phyloP scores from a whole-genome alignment of 352 stramenopile genomes.

The Nothophytophthora sp. region DNA sequence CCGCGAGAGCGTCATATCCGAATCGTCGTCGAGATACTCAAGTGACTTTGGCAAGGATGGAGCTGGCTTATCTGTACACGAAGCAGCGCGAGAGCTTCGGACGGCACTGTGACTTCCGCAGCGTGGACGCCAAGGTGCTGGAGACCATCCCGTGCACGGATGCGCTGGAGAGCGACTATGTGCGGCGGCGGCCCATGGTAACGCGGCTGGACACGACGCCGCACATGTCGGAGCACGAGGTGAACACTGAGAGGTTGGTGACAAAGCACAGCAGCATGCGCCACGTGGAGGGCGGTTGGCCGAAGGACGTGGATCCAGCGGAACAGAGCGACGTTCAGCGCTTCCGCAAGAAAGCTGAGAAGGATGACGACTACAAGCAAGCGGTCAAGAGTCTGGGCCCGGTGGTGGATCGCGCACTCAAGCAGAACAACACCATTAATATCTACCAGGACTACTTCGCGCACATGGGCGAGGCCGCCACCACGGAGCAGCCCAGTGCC shows the following conservation, averaged over 20 bases:
- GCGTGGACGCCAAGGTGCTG: slow-evolving; percentile 89
- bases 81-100: slow-evolving; percentile 94
- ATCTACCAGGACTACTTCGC: slow-evolving; percentile 98
- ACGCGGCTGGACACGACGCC: slow-evolving; percentile 89
- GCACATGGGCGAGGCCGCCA: slow-evolving; percentile 90
- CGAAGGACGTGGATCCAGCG: slow-evolving; percentile 97
- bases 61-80: slow-evolving; percentile 91
- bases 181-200: slow-evolving; percentile 86
- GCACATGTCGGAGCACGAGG: slow-evolving; percentile 92
- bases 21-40: slow-evolving; percentile 8
- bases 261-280: slow-evolving; percentile 94
- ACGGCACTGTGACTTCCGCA: slow-evolving; percentile 91
- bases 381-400: slow-evolving; percentile 93
- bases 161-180: slow-evolving; percentile 90
- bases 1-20: slow-evolving; percentile 17
- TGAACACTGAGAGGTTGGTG: slow-evolving; percentile 94
- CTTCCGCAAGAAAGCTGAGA: slow-evolving; percentile 98
- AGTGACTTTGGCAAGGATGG: slow-evolving; percentile 49
- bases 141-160: slow-evolving; percentile 88
- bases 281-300: slow-evolving; percentile 96
- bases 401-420: slow-evolving; percentile 93
- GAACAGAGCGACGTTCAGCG: slow-evolving; percentile 96
- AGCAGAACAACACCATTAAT: slow-evolving; percentile 98
- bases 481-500: slow-evolving; percentile 94
- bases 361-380: slow-evolving; percentile 97